phyloP scores from a whole-genome alignment of 192 early-diverging fungal genomes.

The Coemansia erecta region DNA sequence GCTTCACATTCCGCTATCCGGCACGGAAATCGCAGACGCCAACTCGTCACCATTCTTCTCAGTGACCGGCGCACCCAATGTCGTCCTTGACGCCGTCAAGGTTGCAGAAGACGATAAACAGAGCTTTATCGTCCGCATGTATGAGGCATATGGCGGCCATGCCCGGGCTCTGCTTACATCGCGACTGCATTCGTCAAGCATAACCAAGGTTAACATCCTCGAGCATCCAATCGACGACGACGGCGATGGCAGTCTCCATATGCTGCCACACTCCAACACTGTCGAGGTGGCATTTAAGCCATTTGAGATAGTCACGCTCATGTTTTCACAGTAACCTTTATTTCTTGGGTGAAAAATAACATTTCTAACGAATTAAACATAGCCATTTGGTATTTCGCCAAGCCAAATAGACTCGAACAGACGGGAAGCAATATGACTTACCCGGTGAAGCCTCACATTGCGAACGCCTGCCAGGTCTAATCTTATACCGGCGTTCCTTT shows the following conservation, averaged over 20 bases:
- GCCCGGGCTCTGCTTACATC: conserved; percentile 19
- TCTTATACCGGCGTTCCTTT: too few relatives aligned
- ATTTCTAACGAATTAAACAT: conserved; percentile 5
- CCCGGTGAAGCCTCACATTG: too few relatives aligned
- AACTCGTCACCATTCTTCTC: conserved; percentile 24
- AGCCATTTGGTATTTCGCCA: not conserved
- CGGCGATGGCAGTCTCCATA: conserved; percentile 27
- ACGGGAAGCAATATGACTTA: too few relatives aligned
- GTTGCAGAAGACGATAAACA: conserved; percentile 72
- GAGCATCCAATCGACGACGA: conserved; percentile 66
- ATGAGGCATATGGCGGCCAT: conserved; percentile 88
- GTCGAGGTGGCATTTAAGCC: conserved; percentile 56
- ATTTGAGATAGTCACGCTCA: conserved; percentile 67
- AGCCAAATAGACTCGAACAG: not conserved
- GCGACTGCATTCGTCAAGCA: conserved; percentile 18
- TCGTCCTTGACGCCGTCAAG: conserved; percentile 91
- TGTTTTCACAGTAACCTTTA: conserved; percentile 24
- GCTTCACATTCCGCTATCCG: conserved; percentile 30
- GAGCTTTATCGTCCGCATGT: conserved; percentile 73
- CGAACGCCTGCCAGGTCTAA: too few relatives aligned
- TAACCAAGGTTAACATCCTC: conserved; percentile 70
- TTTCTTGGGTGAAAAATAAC: too few relatives aligned
- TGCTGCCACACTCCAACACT: conserved; percentile 27
- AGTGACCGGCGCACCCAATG: conserved; percentile 55
- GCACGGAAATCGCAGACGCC: not conserved